phyloP scores from a whole-genome alignment of 208 protist species.

The Trypanosoma vivax region DNA sequence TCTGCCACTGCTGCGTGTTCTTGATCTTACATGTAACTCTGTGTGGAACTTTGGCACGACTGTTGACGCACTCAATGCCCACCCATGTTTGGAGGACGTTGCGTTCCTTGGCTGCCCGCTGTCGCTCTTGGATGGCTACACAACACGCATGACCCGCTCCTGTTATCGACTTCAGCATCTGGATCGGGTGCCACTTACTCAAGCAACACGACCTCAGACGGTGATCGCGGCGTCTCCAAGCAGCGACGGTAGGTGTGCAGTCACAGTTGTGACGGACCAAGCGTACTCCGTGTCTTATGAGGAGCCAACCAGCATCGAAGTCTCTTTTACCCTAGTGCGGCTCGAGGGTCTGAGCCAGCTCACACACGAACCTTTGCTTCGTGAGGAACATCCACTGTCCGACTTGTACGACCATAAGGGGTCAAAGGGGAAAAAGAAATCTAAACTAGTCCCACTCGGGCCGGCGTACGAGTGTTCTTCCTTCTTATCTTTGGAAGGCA shows the following conservation, averaged over 20 bases:
- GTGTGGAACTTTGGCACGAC: conserved; percentile 33
- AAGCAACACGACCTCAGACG: background rate
- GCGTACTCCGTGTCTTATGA: background rate
- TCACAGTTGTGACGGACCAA: background rate
- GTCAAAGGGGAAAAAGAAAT: conserved; percentile 15
- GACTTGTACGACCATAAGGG: background rate
- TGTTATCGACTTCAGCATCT: conserved; percentile 54
- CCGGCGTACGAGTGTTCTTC: conserved; percentile 30
- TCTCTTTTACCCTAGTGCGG: conserved; percentile 27
- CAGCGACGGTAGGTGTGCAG: background rate
- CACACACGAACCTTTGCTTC: conserved; percentile 12
- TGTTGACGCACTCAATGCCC: conserved; percentile 25
- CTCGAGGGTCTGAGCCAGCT: conserved; percentile 36
- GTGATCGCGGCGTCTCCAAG: background rate
- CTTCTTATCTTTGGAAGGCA: conserved; percentile 18
- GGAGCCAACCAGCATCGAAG: conserved; percentile 18
- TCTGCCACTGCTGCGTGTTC: conserved; percentile 46
- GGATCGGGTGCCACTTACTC: conserved; percentile 28
- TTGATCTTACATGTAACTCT: conserved; percentile 67
- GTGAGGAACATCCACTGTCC: conserved; percentile 6
- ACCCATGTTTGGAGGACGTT: conserved; percentile 47
- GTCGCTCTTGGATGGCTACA: conserved; percentile 56
- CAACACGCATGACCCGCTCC: conserved; percentile 21
- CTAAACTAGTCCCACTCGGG: conserved; percentile 12
- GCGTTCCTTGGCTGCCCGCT: conserved; percentile 66